Evolutionary conservation across 2,329 filamentous ascomycete species (phyloP).

Genomic region (Aotearoamyces nothofagi): DNA sequence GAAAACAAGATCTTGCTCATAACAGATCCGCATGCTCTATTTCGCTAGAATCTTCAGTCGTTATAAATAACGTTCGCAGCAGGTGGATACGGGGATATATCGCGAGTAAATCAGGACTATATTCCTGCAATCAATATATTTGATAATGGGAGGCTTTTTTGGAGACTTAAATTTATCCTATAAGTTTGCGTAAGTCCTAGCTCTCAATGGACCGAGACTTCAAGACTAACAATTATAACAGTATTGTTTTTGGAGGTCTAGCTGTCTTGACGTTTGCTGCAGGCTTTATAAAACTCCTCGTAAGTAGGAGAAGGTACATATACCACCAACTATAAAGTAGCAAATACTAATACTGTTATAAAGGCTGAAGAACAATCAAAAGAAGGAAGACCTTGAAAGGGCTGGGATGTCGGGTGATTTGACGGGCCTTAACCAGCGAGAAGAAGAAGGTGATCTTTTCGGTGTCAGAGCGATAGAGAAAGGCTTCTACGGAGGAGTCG

Average conservation of each 20-base stretch:
- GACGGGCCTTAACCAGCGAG: slow-evolving; percentile 8
- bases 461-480: slow-evolving; percentile 12
- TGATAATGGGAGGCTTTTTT: too few species aligned
- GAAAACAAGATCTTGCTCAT: too few species aligned
- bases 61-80: too few species aligned
- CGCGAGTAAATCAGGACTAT: too few species aligned
- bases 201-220: neutral
- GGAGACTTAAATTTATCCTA: neutral
- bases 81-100: too few species aligned
- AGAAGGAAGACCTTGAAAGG: slow-evolving; percentile 8
- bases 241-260: slow-evolving; percentile 10
- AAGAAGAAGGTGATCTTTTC: slow-evolving; percentile 13
- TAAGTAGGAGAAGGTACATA: slow-evolving; percentile 13
- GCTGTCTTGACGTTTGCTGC: slow-evolving; percentile 9
- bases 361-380: slow-evolving; percentile 9
- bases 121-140: too few species aligned
- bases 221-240: slow-evolving; percentile 2
- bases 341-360: neutral
- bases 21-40: too few species aligned
- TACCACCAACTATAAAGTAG: neutral
- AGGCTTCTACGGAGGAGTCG: slow-evolving; percentile 13
- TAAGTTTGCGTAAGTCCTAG: slow-evolving; percentile 1
- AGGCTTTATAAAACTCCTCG: slow-evolving; percentile 9
- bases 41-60: too few species aligned
- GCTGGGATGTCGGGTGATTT: slow-evolving; percentile 6